Evolutionary conservation across 805 yeast genomes (phyloP).

Genomic region (Tetrapisispora iriomotensis): DNA sequence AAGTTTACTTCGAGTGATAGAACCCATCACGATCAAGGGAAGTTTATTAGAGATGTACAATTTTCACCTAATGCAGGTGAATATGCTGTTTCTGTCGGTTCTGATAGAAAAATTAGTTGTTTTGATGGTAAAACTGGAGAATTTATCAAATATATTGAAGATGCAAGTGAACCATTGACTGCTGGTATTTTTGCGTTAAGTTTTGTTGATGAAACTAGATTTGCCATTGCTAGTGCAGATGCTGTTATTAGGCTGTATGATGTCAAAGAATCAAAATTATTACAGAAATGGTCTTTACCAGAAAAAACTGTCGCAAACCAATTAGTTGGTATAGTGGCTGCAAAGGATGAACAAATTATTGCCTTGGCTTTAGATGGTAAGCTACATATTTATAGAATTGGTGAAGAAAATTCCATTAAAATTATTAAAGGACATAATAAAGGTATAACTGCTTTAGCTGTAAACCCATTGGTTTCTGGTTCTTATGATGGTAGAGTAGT

Average conservation of each 20-base stretch:
- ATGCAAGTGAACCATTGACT: conserved; percentile 39
- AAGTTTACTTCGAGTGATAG: conserved; percentile 67
- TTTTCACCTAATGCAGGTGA: conserved; percentile 71
- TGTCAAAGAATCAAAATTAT: conserved; percentile 33
- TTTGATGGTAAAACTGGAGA: conserved; percentile 90
- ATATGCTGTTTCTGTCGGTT: conserved; percentile 64
- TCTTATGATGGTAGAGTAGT: conserved; percentile 72
- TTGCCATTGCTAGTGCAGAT: conserved; percentile 83
- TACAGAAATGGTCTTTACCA: conserved; percentile 41
- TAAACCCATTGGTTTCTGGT: conserved; percentile 43
- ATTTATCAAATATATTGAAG: conserved; percentile 39
- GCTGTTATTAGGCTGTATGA: conserved; percentile 60
- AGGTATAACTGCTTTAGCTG: conserved; percentile 54
- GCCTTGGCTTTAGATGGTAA: conserved; percentile 67
- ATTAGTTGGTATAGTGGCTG: conserved; percentile 63
- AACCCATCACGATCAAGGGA: conserved; percentile 53
- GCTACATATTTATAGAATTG: conserved; percentile 46
- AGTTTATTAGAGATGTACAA: conserved; percentile 69
- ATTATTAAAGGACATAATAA: conserved; percentile 72
- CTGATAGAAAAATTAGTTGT: conserved; percentile 66
- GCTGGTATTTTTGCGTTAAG: conserved; percentile 77
- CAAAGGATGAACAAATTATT: conserved; percentile 46
- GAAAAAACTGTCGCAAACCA: conserved; percentile 48
- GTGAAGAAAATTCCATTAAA: conserved; percentile 24
- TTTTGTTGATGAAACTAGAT: conserved; percentile 47